A percentile compares a stretch with the other conserved stretches of the same genome.
Evolutionary conservation across 208 protist genomes (phyloP).

Genomic region (Lotmaria passim): DNA sequence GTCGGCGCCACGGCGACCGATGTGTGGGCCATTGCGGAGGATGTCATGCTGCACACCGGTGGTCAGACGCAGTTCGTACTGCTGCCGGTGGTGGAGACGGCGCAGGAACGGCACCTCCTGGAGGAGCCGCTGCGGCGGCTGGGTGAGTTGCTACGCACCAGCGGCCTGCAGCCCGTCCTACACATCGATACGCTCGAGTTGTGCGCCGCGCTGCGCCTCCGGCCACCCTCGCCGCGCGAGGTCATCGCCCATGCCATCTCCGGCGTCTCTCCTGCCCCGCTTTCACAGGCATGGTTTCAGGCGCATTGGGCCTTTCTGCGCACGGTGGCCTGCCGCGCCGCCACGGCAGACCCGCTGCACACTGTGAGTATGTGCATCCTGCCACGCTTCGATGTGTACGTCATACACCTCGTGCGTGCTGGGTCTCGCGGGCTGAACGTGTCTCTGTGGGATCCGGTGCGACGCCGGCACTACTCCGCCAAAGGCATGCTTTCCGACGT

Average conservation of each 20-base stretch:
- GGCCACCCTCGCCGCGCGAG: conserved; percentile 33
- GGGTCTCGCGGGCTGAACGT: conserved; percentile 77
- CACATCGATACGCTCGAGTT: conserved; percentile 76
- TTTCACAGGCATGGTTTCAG: conserved; percentile 52
- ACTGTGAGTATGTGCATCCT: conserved; percentile 53
- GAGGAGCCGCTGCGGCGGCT: conserved; percentile 39
- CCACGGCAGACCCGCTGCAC: conserved; percentile 56
- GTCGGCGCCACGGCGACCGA: conserved; percentile 7
- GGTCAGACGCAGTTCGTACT: conserved; percentile 51
- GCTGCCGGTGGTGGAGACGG: conserved; percentile 59
- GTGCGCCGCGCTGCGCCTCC: conserved; percentile 32
- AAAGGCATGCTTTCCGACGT: conserved; percentile 90
- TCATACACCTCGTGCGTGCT: conserved; percentile 84
- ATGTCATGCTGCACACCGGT: conserved; percentile 59
- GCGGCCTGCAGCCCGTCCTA: conserved; percentile 60
- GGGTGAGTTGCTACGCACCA: conserved; percentile 32
- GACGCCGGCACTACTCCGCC: conserved; percentile 52
- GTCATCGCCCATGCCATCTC: conserved; percentile 23
- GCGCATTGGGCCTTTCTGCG: conserved; percentile 69
- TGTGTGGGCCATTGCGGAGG: conserved; percentile 57
- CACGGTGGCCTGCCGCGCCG: conserved; percentile 58
- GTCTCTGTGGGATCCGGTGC: conserved; percentile 63
- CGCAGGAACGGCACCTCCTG: conserved; percentile 45
- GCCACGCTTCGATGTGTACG: conserved; percentile 67
- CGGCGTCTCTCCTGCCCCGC: conserved; percentile 26